phyloP scores from a whole-genome alignment of 2,329 filamentous ascomycete genomes.

The Fusarium xylarioides region DNA sequence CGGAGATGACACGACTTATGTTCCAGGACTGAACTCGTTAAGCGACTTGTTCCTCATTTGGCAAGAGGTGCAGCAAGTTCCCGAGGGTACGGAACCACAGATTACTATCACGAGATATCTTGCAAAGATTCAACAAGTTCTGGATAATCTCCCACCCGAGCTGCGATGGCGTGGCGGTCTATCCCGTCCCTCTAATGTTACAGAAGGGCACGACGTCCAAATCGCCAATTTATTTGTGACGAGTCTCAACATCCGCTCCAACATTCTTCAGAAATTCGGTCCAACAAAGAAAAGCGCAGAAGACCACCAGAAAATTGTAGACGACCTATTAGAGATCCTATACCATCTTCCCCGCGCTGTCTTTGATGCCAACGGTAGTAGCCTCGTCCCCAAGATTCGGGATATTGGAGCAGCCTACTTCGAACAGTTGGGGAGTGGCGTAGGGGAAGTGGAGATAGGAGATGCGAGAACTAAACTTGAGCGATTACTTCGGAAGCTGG shows the following conservation, averaged over 20 bases:
- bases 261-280: slow-evolving; percentile 47
- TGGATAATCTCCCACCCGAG: slow-evolving; percentile 47
- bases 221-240: slow-evolving; percentile 51
- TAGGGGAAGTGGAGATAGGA: slow-evolving; percentile 1
- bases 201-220: slow-evolving; percentile 49
- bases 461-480: slow-evolving; percentile 40
- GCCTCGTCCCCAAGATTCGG: slow-evolving; percentile 49
- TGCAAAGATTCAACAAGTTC: slow-evolving; percentile 39
- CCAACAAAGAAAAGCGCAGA: slow-evolving; percentile 10
- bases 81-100: slow-evolving; percentile 8
- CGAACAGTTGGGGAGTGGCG: slow-evolving; percentile 34
- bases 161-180: slow-evolving; percentile 50
- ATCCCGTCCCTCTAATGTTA: slow-evolving; percentile 43
- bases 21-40: slow-evolving; percentile 47
- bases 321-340: slow-evolving; percentile 49
- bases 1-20: slow-evolving; percentile 45
- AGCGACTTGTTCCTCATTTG: slow-evolving; percentile 48
- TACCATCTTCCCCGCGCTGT: slow-evolving; percentile 47
- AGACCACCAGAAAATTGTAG: slow-evolving; percentile 47
- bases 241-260: slow-evolving; percentile 49
- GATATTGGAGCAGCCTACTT: slow-evolving; percentile 50
- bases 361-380: slow-evolving; percentile 47
- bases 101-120: slow-evolving; percentile 21
- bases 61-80: slow-evolving; percentile 41
- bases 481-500: slow-evolving; percentile 42